A percentile compares a stretch with the other conserved stretches of the same genome.
Conservation (phyloP, 208 protist genomes). For the Crithidia acanthocephali region DNA sequence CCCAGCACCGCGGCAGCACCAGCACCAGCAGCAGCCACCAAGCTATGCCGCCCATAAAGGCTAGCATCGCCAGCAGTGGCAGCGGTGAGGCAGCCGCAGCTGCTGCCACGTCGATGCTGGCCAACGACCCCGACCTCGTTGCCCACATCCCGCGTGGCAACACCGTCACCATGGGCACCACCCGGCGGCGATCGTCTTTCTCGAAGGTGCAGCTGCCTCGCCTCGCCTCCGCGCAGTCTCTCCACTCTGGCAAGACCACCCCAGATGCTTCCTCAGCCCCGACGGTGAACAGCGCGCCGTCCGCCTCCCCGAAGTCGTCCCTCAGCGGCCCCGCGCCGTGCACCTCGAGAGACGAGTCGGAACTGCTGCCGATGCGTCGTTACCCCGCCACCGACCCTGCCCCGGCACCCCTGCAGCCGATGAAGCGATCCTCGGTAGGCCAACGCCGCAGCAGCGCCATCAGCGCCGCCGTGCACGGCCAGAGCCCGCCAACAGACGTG, state of each 20-base stretch:
- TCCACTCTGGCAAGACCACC: neutral
- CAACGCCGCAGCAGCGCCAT: too few relatives aligned
- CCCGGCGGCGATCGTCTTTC: neutral
- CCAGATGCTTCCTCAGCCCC: neutral
- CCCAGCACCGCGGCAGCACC: too few relatives aligned
- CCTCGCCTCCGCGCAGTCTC: slow-evolving; percentile 8
- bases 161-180: neutral
- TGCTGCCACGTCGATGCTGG: neutral
- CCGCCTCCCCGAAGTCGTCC: neutral
- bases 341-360: neutral
- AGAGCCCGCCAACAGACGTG: neutral
- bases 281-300: neutral
- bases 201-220: slow-evolving; percentile 7
- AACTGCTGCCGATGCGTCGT: neutral
- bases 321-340: too few relatives aligned
- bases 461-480: neutral
- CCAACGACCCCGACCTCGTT: neutral
- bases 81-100: neutral
- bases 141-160: neutral
- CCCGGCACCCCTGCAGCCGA: neutral
- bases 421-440: neutral
- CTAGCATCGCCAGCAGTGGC: neutral
- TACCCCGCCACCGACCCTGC: neutral
- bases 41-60: neutral
- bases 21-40: neutral